phyloP scores from a whole-genome alignment of 2,329 filamentous ascomycete genomes.

The Macroventuria anomochaeta region DNA sequence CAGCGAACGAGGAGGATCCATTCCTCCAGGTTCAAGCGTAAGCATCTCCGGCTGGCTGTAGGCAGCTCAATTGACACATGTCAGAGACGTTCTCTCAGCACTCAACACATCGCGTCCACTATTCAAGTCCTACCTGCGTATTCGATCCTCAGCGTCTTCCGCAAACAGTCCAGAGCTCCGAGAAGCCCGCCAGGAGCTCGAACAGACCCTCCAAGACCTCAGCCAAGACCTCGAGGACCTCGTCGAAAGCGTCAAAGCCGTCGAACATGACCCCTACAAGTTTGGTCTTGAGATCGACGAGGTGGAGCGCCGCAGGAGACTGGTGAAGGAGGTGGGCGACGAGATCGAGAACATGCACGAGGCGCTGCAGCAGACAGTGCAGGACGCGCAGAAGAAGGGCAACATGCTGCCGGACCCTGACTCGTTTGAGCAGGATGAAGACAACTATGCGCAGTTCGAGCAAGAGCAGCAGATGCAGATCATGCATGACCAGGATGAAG shows the following conservation, averaged over 20 bases:
- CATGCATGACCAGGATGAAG: conserved; percentile 93
- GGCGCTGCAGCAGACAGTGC: conserved; percentile 71
- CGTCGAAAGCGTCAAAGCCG: conserved; percentile 81
- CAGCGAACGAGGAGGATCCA: conserved; percentile 53
- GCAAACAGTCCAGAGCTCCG: conserved; percentile 68
- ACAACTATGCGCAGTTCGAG: conserved; percentile 82
- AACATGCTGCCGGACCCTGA: conserved; percentile 64
- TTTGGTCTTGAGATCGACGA: conserved; percentile 87
- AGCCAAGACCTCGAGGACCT: conserved; percentile 89
- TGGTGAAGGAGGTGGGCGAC: conserved; percentile 86
- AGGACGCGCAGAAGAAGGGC: conserved; percentile 47
- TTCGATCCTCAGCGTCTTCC: conserved; percentile 80
- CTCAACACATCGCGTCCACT: conserved; percentile 82
- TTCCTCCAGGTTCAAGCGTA: conserved; percentile 59
- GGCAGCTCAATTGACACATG: conserved; percentile 30
- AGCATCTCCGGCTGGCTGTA: conserved; percentile 18
- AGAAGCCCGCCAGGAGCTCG: conserved; percentile 75
- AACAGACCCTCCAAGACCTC: conserved; percentile 74
- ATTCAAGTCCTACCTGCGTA: conserved; percentile 94
- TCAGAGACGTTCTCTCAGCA: conserved; percentile 84
- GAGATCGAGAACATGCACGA: conserved; percentile 90
- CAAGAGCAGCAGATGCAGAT: conserved; percentile 89
- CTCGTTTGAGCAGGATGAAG: conserved; percentile 59
- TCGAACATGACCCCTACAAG: conserved; percentile 84
- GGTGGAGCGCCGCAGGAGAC: conserved; percentile 76